Percentiles rank a stretch among this genome's conserved stretches.
Conservation (phyloP, 2,329 filamentous ascomycete species). For the Fusarium mundagurra region DNA sequence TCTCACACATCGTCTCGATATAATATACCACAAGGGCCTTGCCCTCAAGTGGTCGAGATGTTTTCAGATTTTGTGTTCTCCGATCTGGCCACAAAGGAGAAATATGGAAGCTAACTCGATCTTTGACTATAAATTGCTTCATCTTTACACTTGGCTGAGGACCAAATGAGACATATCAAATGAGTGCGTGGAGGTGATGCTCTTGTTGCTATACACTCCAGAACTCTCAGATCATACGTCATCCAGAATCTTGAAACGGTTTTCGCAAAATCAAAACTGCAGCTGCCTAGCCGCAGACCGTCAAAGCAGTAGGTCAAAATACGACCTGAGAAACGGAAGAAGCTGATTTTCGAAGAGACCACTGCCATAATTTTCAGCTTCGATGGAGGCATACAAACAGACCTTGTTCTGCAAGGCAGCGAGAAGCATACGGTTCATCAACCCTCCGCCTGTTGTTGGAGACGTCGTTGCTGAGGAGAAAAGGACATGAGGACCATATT, state of each 20-base stretch:
- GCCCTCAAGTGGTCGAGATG: not conserved
- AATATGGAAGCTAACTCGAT: not conserved
- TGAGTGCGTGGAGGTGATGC: not conserved
- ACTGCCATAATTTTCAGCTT: no score
- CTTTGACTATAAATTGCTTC: not conserved
- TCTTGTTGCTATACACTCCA: fast-evolving
- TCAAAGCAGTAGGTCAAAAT: no score
- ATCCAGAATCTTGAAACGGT: not conserved
- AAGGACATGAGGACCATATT: not conserved
- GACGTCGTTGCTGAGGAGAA: not conserved
- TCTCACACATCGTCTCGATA: not conserved
- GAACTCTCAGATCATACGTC: not conserved
- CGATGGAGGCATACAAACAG: not conserved
- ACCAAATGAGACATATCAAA: no score
- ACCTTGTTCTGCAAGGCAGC: not conserved
- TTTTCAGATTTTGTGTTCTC: fast-evolving
- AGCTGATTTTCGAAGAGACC: not conserved
- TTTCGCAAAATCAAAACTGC: no score
- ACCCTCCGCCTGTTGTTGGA: fast-evolving
- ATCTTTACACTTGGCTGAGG: not conserved
- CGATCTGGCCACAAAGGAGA: no score
- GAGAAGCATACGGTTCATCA: not conserved
- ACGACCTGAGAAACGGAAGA: not conserved
- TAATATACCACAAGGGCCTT: not conserved
- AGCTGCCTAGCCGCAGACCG: not conserved